Evolutionary conservation across 345 rosid species (phyloP).

Genomic region (Populus euphratica): DNA sequence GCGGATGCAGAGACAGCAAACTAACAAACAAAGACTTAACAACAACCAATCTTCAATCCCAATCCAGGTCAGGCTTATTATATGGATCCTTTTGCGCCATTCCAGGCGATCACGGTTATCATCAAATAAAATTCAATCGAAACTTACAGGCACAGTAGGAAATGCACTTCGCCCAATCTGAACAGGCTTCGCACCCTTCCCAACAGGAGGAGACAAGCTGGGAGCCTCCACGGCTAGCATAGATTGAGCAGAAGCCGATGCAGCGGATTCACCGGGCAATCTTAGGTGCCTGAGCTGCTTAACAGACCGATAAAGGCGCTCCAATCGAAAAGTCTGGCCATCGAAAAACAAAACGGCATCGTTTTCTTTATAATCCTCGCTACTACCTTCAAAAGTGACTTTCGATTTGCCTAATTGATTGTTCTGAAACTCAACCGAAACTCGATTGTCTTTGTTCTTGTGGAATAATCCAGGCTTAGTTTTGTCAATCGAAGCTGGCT

Average conservation of each 20-base stretch:
- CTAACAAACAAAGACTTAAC: not conserved
- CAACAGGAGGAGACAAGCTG: slow-evolving; percentile 43
- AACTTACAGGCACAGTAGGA: slow-evolving; percentile 46
- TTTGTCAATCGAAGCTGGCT: slow-evolving; percentile 88
- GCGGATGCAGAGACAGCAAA: not conserved
- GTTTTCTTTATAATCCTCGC: slow-evolving; percentile 75
- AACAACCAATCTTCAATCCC: not conserved
- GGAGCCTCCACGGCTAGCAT: slow-evolving; percentile 38
- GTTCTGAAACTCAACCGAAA: slow-evolving; percentile 77
- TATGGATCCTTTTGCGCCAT: not conserved
- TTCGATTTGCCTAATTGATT: slow-evolving; percentile 74
- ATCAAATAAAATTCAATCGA: not conserved
- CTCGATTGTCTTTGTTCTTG: slow-evolving; percentile 73
- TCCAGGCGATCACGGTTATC: not conserved
- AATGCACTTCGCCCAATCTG: slow-evolving; percentile 33
- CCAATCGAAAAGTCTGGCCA: slow-evolving; percentile 66
- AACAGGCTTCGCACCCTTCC: slow-evolving; percentile 43
- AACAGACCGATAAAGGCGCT: slow-evolving; percentile 74
- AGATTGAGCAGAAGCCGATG: slow-evolving; percentile 35
- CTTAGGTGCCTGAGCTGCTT: slow-evolving; percentile 73
- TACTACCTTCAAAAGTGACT: slow-evolving; percentile 81
- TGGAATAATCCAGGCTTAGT: slow-evolving; percentile 59
- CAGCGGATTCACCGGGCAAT: slow-evolving; percentile 61
- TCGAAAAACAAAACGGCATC: slow-evolving; percentile 79
- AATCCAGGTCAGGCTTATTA: not conserved